phyloP scores from a whole-genome alignment of 768 basidiomycete genomes.

The Rhizopogon roseolus region DNA sequence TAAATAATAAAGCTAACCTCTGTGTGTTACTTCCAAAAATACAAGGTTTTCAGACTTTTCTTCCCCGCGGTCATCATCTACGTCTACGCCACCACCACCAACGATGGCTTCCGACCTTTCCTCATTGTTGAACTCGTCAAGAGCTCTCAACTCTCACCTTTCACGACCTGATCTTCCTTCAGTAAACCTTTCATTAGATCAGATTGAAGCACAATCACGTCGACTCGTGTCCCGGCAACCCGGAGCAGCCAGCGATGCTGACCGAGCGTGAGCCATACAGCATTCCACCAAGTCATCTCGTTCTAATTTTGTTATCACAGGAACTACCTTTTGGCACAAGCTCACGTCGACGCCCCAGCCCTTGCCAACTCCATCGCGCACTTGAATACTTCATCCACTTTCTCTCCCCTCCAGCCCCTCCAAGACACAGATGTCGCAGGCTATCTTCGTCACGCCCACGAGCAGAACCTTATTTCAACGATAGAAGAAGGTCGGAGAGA shows the following conservation, averaged over 20 bases:
- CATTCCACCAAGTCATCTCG: conserved; percentile 3
- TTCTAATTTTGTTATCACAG: conserved; percentile 31
- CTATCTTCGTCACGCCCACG: conserved; percentile 92
- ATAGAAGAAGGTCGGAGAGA: conserved; percentile 87
- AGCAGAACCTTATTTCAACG: conserved; percentile 90
- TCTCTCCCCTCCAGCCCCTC: conserved; percentile 86
- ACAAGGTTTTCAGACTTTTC: conserved; percentile 2
- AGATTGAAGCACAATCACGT: conserved; percentile 91
- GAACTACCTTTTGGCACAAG: conserved; percentile 90
- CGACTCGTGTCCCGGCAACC: conserved; percentile 74
- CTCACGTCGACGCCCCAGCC: conserved; percentile 89
- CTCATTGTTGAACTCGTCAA: conserved; percentile 65
- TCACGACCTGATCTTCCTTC: conserved; percentile 79
- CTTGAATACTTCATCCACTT: conserved; percentile 76
- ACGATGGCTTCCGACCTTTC: conserved; percentile 49
- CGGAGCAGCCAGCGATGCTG: conserved; percentile 56
- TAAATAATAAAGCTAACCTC: no score
- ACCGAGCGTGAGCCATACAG: conserved; percentile 58
- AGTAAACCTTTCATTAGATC: conserved; percentile 86
- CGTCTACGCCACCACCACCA: background rate
- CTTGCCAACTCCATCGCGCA: conserved; percentile 80
- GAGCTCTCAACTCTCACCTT: conserved; percentile 72
- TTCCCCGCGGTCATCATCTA: background rate
- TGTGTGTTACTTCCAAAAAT: background rate
- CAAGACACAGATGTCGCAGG: conserved; percentile 91